Evolutionary conservation across 2,329 filamentous ascomycete genomes (phyloP), one percentile per base, ranked within the genome.

Genomic region (Fusarium oligoseptatum): DNA sequence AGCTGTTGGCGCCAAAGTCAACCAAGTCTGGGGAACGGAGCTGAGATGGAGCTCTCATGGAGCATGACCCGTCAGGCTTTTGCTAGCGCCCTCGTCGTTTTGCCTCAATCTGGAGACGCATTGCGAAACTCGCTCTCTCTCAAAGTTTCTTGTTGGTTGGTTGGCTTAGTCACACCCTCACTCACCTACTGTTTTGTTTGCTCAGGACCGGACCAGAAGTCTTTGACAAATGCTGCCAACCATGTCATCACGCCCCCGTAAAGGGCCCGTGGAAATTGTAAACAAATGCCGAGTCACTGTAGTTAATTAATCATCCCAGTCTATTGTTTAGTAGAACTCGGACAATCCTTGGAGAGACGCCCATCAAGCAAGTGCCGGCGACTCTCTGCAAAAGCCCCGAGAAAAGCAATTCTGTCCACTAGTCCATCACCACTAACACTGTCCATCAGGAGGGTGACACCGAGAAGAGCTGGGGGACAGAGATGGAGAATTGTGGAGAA

Each of bases 11-110:
- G 55, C 20, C 32, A 37, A 27, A 27, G 36, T 24, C 24, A 36
- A 52, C 66, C 34, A 29, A 75, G 73, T 75, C 72, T 70, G 72
- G 66, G 73, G 72, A 71, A 73, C 66, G 65, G 62, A 75, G 70
- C 69, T 67, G 66, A 64, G 20, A 37, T 27, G 34, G 62, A 73
- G 52, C 63, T 70, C 34, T 36, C 34, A 27, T 10, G 36, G 20
- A 50, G 24, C 32, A 70, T 72, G 27, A 56, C 60, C 61, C 67
- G 55, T 48, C 52, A 39, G 55, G 63, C 37, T 64, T 65, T 60
- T 60, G 55, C 63, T 66, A 66, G 63, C 58, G 56, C 29, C 29
- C 50, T 52, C 39, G 36, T 70, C 48, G 64, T 60, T 34, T 45
- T 36, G 64, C 64, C 60, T 64, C 39, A 24, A 50, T 64, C 48